phyloP scores from a whole-genome alignment of 371 early-diverging fungal genomes.

The Blyttiomyces sp. region DNA sequence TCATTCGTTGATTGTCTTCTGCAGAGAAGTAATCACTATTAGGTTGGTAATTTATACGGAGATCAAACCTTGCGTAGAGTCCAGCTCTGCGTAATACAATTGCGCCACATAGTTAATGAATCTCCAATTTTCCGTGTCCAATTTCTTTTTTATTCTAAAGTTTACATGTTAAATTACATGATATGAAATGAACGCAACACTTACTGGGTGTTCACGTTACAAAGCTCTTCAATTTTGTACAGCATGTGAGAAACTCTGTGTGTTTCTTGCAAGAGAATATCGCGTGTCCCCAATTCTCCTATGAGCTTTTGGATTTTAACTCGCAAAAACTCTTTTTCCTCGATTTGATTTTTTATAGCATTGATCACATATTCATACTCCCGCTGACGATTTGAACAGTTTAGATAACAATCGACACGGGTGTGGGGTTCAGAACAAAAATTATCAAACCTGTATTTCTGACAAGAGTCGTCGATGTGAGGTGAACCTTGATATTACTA shows the following conservation, averaged over 20 bases:
- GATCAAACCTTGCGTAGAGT: background rate
- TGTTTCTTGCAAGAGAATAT: slow-evolving; percentile 20
- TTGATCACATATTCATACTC: slow-evolving; percentile 19
- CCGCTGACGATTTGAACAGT: no score
- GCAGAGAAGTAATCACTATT: background rate
- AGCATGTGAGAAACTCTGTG: slow-evolving; percentile 9
- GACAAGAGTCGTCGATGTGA: slow-evolving; percentile 12
- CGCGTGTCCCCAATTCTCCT: slow-evolving; percentile 32
- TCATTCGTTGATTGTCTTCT: slow-evolving; percentile 21
- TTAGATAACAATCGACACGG: no score
- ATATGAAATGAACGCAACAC: no score
- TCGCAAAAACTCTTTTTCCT: slow-evolving; percentile 25
- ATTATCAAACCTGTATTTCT: no score
- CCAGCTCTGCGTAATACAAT: slow-evolving; percentile 14
- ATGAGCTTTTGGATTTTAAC: slow-evolving; percentile 28
- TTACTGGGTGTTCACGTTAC: slow-evolving; percentile 17
- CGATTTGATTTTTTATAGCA: slow-evolving; percentile 3
- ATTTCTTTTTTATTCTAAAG: slow-evolving; percentile 9
- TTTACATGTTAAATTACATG: no score
- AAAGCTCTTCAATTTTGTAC: slow-evolving; percentile 7
- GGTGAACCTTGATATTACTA: slow-evolving; percentile 12
- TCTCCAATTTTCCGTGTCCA: slow-evolving; percentile 5
- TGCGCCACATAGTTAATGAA: slow-evolving; percentile 14
- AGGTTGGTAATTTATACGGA: background rate
- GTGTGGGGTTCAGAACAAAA: no score